Evolutionary conservation across 192 early-diverging fungal genomes (phyloP).

Genomic region (Coemansia sp.): DNA sequence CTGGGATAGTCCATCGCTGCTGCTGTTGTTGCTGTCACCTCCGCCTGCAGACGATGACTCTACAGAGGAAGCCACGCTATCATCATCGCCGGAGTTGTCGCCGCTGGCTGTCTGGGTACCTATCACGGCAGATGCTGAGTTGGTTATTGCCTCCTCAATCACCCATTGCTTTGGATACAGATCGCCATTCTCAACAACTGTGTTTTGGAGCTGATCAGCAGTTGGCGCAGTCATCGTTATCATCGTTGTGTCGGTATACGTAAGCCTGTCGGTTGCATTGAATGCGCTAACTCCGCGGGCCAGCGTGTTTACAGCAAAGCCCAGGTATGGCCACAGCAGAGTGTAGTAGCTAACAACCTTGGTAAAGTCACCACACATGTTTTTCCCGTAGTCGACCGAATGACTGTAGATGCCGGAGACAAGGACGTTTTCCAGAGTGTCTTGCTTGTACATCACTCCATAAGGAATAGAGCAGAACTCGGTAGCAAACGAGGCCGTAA

Average conservation of each 20-base stretch:
- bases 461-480: slow-evolving; percentile 20
- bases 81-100: slow-evolving; percentile 1
- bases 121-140: neutral
- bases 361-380: slow-evolving; percentile 8
- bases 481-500: neutral
- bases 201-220: neutral
- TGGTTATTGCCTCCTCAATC: neutral
- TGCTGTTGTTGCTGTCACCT: neutral
- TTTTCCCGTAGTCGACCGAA: slow-evolving; percentile 8
- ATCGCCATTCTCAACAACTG: slow-evolving; percentile 1
- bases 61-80: neutral
- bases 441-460: slow-evolving; percentile 13
- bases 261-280: neutral
- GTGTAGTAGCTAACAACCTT: slow-evolving; percentile 27
- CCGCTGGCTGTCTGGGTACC: neutral
- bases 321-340: slow-evolving; percentile 13
- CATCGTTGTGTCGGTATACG: neutral
- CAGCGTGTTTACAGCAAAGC: slow-evolving; percentile 7
- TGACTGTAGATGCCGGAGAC: slow-evolving; percentile 19
- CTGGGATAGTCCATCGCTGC: slow-evolving; percentile 1
- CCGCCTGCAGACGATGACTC: neutral
- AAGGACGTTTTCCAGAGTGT: neutral
- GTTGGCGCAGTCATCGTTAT: neutral
- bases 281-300: neutral
- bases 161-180: slow-evolving; percentile 1